Base-by-base conservation (phyloP, 805 yeast genomes). In the Wickerhamomyces chaumierensis region DNA sequence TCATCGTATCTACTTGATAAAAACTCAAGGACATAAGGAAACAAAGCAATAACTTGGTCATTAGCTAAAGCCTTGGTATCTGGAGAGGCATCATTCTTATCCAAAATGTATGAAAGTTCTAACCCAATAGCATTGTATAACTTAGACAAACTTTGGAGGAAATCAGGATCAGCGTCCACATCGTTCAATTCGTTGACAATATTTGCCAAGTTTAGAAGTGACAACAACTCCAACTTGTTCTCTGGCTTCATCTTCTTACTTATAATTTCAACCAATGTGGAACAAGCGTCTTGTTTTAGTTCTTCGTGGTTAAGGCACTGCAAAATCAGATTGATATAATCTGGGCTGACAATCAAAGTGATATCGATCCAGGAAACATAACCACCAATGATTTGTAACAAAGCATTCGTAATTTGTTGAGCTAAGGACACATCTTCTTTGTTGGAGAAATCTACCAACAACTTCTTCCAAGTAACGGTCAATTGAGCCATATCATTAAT, bases 1-100 rank as follows among this genome's bases (percentile, higher is more conserved):
- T 92, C 96, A 57, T 92, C 97, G 53, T 80, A 87, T 45, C 81
- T 94, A 56, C 86, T 81, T 23, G 75, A 70, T 54, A 92, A 68
- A 46, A 81, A 84, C 42, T 68, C 69, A 42, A 90, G 68, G 7
- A 82, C 65, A 23, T 77, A 65, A 18, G 96, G 96, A 66, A 85
- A 73, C 16, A 83, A 63, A 40, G 73, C 72, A 21, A 77, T 56
- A 48, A 75, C 71, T 34, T 62, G 64, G 41, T 68, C 62, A 17
- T 31, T 31, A 17, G 73, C 71, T 49, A 62, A 56, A 20, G 45
- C 47, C 33, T 63, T 65, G 3, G 52, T 40, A 31, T 62, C 62
- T 19, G 63, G 46, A 14, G 60, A 48, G 1, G 71, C 62, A 40
- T 75, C 70, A 31, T 69, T 56, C 37, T 65, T 67, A 42, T 81